These are phyloP conservation scores for Daedaleopsis nitida DNA, from an alignment of 768 basidiomycete genomes.

Conservation along the genomic window DNA sequence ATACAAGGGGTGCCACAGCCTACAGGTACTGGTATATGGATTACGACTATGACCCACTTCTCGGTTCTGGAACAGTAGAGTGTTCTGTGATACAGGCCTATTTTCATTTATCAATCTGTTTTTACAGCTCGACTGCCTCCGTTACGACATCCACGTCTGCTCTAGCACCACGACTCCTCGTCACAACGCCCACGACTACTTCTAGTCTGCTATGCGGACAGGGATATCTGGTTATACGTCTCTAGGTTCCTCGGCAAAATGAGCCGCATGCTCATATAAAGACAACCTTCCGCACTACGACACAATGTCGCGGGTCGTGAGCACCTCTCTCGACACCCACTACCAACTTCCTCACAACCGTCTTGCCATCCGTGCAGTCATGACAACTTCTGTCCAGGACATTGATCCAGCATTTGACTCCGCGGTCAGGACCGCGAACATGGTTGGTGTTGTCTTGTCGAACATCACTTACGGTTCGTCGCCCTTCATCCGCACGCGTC, in stretches of 20 bases:
- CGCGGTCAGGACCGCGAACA: conserved; percentile 7
- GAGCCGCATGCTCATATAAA: neutral
- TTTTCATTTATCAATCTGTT: neutral
- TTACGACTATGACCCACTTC: too few relatives aligned
- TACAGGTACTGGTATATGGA: too few relatives aligned
- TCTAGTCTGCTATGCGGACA: neutral
- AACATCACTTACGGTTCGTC: conserved; percentile 29
- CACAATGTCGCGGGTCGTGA: too few relatives aligned
- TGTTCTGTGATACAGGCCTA: neutral
- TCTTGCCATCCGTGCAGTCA: neutral
- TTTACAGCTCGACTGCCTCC: neutral
- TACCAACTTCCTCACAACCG: neutral
- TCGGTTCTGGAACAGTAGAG: too few relatives aligned
- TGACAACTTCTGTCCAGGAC: neutral
- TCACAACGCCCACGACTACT: too few relatives aligned
- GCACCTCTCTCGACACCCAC: neutral
- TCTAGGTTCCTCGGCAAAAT: too few relatives aligned
- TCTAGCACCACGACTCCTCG: neutral
- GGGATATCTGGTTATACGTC: neutral
- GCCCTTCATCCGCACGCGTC: too few relatives aligned
- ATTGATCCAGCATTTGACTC: neutral
- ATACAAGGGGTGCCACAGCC: too few relatives aligned
- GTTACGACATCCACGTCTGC: neutral
- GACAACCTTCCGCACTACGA: neutral
- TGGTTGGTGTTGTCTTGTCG: conserved; percentile 29